Conservation (phyloP, 225 moss, liverwort and hornwort species). For the Asterella californica region DNA sequence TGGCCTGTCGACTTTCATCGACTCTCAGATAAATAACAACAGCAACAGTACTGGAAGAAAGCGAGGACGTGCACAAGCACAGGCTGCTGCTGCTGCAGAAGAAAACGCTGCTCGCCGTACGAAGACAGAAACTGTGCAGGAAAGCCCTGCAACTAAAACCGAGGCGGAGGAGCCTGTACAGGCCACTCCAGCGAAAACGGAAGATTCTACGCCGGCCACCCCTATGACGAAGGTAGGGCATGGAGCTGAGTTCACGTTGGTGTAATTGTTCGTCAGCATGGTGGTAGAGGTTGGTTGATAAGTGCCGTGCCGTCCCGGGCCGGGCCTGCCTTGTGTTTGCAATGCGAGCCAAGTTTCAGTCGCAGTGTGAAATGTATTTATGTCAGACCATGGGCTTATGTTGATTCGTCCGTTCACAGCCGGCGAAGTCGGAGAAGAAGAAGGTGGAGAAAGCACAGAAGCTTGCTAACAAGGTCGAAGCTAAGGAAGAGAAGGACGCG, state of each 20-base stretch:
- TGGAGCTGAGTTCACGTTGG: too few relatives aligned
- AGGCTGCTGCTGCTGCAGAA: constrained; percentile 9
- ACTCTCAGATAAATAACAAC: constrained; percentile 22
- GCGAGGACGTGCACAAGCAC: constrained; percentile 36
- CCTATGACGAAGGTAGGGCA: neutral
- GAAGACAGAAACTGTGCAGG: constrained; percentile 3
- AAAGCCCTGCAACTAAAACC: neutral
- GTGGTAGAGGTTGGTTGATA: too few relatives aligned
- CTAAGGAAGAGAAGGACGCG: neutral
- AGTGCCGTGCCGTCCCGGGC: too few relatives aligned
- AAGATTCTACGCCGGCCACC: neutral
- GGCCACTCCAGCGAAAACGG: neutral
- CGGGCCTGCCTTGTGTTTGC: too few relatives aligned
- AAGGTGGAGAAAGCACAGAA: neutral
- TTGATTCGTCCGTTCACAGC: neutral
- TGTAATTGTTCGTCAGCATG: too few relatives aligned
- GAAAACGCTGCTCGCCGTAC: constrained; percentile 20
- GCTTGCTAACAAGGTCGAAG: neutral
- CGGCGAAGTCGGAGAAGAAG: neutral
- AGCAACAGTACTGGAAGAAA: constrained; percentile 36
- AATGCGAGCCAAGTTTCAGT: too few relatives aligned
- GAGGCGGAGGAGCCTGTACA: neutral
- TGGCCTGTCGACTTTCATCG: constrained; percentile 36
- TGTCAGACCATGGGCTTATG: neutral
- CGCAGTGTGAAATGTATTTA: too few relatives aligned